Evolutionary conservation across 2,329 filamentous ascomycete species (phyloP), one percentile per base, ranked within the genome.

Genomic region (Apiospora rasikravindrae): DNA sequence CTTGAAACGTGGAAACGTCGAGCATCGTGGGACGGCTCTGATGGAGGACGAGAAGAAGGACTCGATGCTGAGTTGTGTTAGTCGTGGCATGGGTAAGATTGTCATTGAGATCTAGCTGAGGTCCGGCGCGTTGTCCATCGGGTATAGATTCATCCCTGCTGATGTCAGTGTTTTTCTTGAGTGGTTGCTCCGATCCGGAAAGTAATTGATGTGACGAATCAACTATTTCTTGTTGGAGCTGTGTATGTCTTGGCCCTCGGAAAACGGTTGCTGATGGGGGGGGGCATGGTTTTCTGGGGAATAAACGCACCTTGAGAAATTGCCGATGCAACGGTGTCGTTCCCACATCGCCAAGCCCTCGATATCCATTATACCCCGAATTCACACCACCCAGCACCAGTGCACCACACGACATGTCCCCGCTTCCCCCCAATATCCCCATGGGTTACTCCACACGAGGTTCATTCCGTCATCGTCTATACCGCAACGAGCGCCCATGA

Each of bases 31-130:
- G 6, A 85, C 84, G 6, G 86, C 84, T 8, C 78, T 89, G 22
- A 76, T 78, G 69, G 81, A 83, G 0, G 84, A 84, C 13, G 87
- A 89, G 71, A 86, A 84, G 78, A 75, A 73, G 2, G 78, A 75
- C 0, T 79, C 80, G 0, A 86, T 89, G 86, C 76, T 89, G 72
- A 79, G 85, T 13, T 89, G 87, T 76, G 86, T 89, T 1, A 88
- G 86, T 75, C 82, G 87, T 1, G 87, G 87, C 0, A 77, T 88
- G 49, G 86, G 86, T 4, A 80, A 81, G 61, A 87, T 89, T 67
- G 80, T 80, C 1, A 82, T 89, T 70, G 86, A 88, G 75, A 81
- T 88, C 13, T 87, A 69, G 47, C n/a, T 29, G 22, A 24, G 29
- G 29, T 33, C 29, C 33, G 87, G n/a, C 26, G 16, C 33, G 14